These are phyloP conservation scores for Fusarium citri DNA, from an alignment of 2,329 filamentous ascomycete genomes.

Conservation along the genomic window DNA sequence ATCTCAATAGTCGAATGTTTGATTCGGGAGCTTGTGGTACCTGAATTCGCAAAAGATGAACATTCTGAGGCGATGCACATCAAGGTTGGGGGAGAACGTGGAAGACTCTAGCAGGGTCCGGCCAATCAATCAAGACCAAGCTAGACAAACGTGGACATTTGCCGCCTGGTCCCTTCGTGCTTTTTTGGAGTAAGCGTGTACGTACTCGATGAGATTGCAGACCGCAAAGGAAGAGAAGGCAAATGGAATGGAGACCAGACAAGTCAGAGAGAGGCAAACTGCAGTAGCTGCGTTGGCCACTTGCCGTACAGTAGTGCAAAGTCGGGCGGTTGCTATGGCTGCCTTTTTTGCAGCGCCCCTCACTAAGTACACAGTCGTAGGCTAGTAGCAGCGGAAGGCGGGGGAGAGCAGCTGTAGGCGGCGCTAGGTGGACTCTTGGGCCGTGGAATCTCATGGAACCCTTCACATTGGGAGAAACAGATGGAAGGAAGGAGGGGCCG, in stretches of 20 bases:
- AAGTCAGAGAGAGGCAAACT: constrained; percentile 24
- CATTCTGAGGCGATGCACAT: constrained; percentile 30
- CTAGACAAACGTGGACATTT: constrained; percentile 26
- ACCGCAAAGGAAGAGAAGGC: background rate
- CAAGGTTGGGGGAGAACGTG: constrained; percentile 30
- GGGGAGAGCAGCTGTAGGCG: constrained; percentile 25
- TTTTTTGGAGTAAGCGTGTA: constrained; percentile 38
- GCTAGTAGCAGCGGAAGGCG: constrained; percentile 22
- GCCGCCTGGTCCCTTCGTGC: constrained; percentile 34
- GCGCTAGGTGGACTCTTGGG: constrained; percentile 43
- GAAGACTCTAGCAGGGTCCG: constrained; percentile 41
- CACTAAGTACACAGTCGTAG: background rate
- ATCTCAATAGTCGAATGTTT: constrained; percentile 15
- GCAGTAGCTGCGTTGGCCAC: constrained; percentile 25
- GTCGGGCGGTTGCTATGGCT: constrained; percentile 33
- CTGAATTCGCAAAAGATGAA: constrained; percentile 32
- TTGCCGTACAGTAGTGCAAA: constrained; percentile 25
- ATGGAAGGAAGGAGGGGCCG: constrained; percentile 46
- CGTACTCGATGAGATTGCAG: background rate
- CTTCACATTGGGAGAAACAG: constrained; percentile 50
- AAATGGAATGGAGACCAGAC: background rate
- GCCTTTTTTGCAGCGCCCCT: constrained; percentile 19
- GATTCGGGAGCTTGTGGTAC: constrained; percentile 36
- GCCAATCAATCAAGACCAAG: constrained; percentile 38
- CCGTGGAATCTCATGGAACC: constrained; percentile 62